phyloP scores from a whole-genome alignment of 106 monocot species.

The Dendrobium nobile region DNA sequence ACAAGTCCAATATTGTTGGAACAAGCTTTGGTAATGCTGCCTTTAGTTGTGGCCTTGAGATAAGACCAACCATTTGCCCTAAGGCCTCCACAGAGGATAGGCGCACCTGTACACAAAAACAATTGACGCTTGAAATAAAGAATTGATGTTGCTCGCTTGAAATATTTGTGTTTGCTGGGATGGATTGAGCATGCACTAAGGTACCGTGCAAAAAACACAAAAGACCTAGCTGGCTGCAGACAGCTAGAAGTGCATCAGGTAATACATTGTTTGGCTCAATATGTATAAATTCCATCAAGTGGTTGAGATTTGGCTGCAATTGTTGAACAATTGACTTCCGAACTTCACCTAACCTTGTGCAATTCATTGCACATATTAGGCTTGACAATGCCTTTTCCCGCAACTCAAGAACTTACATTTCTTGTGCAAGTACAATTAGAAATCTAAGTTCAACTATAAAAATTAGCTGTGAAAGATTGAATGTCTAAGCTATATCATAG shows the following conservation, averaged over 20 bases:
- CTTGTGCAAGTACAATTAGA: background rate
- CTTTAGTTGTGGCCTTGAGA: slow-evolving; percentile 83
- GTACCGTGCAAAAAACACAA: background rate
- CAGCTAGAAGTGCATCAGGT: background rate
- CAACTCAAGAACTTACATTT: background rate
- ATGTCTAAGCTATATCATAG: background rate
- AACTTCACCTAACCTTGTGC: background rate
- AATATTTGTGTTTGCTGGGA: background rate
- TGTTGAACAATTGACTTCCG: too few relatives aligned
- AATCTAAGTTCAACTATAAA: background rate
- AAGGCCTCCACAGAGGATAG: slow-evolving; percentile 83
- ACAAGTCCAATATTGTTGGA: slow-evolving; percentile 80
- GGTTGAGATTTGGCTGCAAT: background rate
- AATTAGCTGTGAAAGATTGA: background rate
- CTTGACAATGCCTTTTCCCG: background rate
- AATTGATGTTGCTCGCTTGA: background rate
- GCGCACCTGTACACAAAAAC: slow-evolving; percentile 45
- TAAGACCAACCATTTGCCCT: slow-evolving; percentile 93
- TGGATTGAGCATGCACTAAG: background rate
- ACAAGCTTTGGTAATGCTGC: slow-evolving; percentile 78
- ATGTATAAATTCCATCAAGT: background rate
- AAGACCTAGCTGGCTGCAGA: background rate
- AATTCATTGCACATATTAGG: background rate
- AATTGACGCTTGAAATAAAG: background rate
- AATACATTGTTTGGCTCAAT: background rate